Evolutionary conservation across 2,329 filamentous ascomycete species (phyloP).

Genomic region (Aspergillus tubingensis): DNA sequence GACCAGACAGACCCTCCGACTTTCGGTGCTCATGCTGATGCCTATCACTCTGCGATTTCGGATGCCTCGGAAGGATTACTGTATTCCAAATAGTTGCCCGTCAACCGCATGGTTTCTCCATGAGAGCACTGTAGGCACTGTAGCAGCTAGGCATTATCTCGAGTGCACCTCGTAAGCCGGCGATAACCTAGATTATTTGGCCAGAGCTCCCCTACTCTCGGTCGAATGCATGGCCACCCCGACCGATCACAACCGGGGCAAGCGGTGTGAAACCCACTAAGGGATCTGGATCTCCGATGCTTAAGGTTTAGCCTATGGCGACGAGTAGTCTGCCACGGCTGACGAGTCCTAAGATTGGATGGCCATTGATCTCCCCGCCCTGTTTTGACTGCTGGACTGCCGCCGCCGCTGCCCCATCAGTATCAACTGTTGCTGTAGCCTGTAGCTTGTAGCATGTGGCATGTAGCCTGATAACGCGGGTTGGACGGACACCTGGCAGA

Average conservation of each 20-base stretch:
- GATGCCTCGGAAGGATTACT: not conserved
- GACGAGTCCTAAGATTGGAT: not conserved
- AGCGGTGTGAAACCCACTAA: not conserved
- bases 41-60: not conserved
- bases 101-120: not conserved
- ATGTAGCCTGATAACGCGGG: not conserved
- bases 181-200: not conserved
- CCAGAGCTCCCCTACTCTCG: not conserved
- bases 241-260: not conserved
- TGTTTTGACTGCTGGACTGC: not conserved
- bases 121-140: not conserved
- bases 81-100: not conserved
- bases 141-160: too few species aligned
- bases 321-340: not conserved
- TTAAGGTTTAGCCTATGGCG: conserved; percentile 1
- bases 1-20: not conserved
- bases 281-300: conserved; percentile 4
- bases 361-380: too few species aligned
- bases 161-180: not conserved
- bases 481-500: not conserved
- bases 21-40: not conserved
- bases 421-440: too few species aligned
- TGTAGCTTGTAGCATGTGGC: too few species aligned
- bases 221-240: not conserved
- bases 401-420: too few species aligned